Percentiles rank a stretch among this genome's conserved stretches.
Conservation (phyloP, 257 asterid species). For the Nicotiana benthamiana region DNA sequence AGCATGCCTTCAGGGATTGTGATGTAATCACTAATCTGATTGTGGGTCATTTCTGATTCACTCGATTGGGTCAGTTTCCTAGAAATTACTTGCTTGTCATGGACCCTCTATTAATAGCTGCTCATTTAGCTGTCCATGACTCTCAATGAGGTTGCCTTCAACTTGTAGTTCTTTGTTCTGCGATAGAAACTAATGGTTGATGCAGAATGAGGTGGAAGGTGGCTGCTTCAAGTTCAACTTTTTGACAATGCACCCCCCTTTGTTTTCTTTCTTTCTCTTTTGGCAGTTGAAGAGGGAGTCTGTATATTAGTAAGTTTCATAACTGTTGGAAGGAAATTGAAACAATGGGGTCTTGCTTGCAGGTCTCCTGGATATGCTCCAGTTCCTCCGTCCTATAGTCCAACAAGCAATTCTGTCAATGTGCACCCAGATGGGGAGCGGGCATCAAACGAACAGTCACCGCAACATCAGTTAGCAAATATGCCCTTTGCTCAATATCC, state of each 20-base stretch:
- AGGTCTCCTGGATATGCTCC: slow-evolving; percentile 38
- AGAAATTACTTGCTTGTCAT: not conserved
- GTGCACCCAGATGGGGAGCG: slow-evolving; percentile 22
- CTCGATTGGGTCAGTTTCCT: not conserved
- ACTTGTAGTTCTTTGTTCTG: not conserved
- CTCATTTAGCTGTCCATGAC: not conserved
- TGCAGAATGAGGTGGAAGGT: not conserved
- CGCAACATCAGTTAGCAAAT: slow-evolving; percentile 22
- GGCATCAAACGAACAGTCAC: slow-evolving; percentile 27
- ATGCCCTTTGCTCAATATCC: slow-evolving; percentile 23
- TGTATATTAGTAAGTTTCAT: not conserved
- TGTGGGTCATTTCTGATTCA: not conserved
- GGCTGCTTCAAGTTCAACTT: not conserved
- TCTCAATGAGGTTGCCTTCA: not conserved
- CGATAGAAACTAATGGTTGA: not conserved
- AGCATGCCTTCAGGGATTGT: not conserved
- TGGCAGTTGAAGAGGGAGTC: slow-evolving; percentile 2
- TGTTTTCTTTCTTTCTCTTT: not conserved
- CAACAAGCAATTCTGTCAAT: slow-evolving; percentile 17
- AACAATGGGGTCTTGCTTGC: slow-evolving; percentile 10
- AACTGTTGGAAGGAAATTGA: not conserved
- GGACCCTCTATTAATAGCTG: not conserved
- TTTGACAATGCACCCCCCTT: not conserved
- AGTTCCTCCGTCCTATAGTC: slow-evolving; percentile 32
- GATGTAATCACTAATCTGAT: not conserved